Percentiles rank a stretch among this genome's conserved stretches.
Evolutionary conservation across 352 stramenopile genomes (phyloP).

Genomic region (Peronospora destructor): DNA sequence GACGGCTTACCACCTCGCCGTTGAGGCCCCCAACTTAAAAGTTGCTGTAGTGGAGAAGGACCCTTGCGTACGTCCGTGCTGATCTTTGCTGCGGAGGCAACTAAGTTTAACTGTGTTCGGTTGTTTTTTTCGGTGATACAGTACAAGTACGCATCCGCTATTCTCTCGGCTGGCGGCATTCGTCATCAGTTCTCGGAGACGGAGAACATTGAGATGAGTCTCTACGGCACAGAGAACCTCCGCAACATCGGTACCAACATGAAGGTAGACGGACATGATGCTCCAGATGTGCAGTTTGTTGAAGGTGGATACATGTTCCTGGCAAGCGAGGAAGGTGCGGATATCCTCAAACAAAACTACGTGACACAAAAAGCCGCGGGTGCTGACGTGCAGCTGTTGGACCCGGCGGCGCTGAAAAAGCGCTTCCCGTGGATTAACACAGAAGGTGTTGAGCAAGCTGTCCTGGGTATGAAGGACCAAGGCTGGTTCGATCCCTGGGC

Average conservation of each 20-base stretch:
- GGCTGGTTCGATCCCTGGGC: slow-evolving; percentile 85
- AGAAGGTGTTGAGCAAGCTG: slow-evolving; percentile 46
- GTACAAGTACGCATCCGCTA: slow-evolving; percentile 80
- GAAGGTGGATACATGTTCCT: slow-evolving; percentile 81
- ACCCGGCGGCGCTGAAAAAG: slow-evolving; percentile 38
- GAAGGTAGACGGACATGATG: slow-evolving; percentile 45
- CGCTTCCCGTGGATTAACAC: slow-evolving; percentile 77
- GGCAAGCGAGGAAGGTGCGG: slow-evolving; percentile 51
- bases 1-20: slow-evolving; percentile 77
- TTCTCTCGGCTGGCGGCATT: slow-evolving; percentile 72
- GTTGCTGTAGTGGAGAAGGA: slow-evolving; percentile 75
- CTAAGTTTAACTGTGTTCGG: slow-evolving; percentile 3
- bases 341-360: slow-evolving; percentile 59
- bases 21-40: slow-evolving; percentile 54
- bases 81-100: neutral
- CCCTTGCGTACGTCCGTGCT: slow-evolving; percentile 33
- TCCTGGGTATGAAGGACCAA: slow-evolving; percentile 62
- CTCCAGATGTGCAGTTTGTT: slow-evolving; percentile 69
- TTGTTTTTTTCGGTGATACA: slow-evolving; percentile 19
- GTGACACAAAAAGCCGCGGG: slow-evolving; percentile 31
- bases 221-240: slow-evolving; percentile 76
- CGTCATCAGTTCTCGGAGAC: slow-evolving; percentile 77
- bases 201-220: slow-evolving; percentile 71
- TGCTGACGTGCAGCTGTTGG: slow-evolving; percentile 50
- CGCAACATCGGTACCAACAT: slow-evolving; percentile 39